phyloP scores from a whole-genome alignment of 108 stramenopile genomes.

The Schizochytrium sp. region DNA sequence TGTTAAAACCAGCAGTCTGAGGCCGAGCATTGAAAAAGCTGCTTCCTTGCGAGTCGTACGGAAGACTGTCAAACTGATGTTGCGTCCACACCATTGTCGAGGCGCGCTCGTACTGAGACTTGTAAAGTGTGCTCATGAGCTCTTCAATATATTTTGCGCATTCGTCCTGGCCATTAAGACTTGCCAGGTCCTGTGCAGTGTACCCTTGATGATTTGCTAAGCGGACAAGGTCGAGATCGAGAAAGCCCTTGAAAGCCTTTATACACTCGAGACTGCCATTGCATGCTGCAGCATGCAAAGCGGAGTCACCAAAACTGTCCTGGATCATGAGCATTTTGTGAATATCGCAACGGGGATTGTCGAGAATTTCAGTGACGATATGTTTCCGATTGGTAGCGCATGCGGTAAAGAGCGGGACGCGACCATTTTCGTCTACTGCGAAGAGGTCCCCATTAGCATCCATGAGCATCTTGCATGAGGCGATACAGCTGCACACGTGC shows the following conservation, averaged over 20 bases:
- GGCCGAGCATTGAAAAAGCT: background rate
- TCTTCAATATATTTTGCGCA: conserved; percentile 11
- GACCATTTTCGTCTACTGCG: background rate
- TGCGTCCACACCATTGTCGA: background rate
- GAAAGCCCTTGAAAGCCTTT: conserved; percentile 2
- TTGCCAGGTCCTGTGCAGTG: background rate
- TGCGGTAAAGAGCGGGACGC: background rate
- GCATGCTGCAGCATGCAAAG: background rate
- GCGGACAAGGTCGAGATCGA: background rate
- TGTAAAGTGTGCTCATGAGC: background rate
- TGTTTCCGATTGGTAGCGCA: background rate
- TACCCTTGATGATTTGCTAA: background rate
- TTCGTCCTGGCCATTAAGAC: background rate
- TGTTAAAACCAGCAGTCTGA: background rate
- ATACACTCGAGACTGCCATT: conserved; percentile 1
- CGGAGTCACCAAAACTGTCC: background rate
- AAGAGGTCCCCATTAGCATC: background rate
- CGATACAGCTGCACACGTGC: background rate
- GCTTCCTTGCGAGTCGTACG: background rate
- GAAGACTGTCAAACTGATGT: background rate
- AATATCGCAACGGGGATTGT: background rate
- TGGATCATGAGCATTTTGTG: background rate
- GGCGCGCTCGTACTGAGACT: background rate
- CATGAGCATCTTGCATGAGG: conserved; percentile 1
- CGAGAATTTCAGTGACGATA: background rate